Evolutionary conservation across 495 filamentous ascomycete genomes (phyloP), one percentile per base, ranked within the genome.

Genomic region (Glonium stellatum): DNA sequence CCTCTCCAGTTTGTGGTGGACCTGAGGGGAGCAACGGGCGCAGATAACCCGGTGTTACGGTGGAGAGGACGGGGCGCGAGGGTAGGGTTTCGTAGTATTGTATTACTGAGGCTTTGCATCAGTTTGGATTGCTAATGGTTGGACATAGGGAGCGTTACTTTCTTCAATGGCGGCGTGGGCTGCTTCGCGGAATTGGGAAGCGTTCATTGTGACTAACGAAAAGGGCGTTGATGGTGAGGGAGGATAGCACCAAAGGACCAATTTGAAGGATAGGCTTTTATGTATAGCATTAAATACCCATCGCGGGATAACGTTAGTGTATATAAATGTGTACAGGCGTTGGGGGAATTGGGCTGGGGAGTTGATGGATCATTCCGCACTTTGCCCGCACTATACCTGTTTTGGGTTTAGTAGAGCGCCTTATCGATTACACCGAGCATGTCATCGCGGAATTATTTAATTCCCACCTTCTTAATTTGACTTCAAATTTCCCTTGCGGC

Each of bases 31-130:
- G 82, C 8, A 92, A 79, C 25, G 87, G 85, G 54, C 81, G 80
- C 5, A 98, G 82, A 70, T 97, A 98, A 57, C 93, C 93, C 0
- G 93, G 93, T 56, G 86, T 76, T 50, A 98, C 82, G 58, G 80
- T 81, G 11, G 92, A 87, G 34, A 90, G 75, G 42, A 96, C 92
- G 57, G 80, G 80, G 12, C 86, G 86, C 1, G 80, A 76, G 46
- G 82, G 77, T 57, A 97, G 77, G 23, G 75, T 87, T 60, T 92
- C 84, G 65, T 91, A 92, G 78, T 97, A 95, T 52, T 82, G 76
- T 64, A 87, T 80, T 63, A 98, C 90, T 95, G 62, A 1, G 23
- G 13, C 5, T 10, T 5, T 39, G 21, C 64, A 56, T 68, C 50
- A 68, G 61, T 49, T 22, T 13, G 11, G 39, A 62, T n/a, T 60